Evolutionary conservation across 2,329 filamentous ascomycete species (phyloP), one percentile per base, ranked within the genome.

Genomic region (Didymella glomerata): DNA sequence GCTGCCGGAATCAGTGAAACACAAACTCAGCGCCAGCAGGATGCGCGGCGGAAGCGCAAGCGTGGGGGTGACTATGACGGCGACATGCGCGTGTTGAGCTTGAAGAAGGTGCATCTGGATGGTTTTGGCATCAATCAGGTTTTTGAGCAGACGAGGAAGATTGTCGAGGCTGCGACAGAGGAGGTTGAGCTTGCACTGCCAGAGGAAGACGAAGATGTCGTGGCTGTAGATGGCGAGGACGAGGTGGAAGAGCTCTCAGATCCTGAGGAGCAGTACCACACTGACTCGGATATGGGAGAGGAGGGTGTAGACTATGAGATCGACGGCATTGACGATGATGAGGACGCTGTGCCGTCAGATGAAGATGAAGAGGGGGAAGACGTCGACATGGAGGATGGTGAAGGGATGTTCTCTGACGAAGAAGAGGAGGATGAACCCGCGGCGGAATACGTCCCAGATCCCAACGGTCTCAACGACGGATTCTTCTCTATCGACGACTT

Each of bases 401-500:
- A 72, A 9, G 71, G 64, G n/a, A 64, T 72, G 0, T 71, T 73
- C 48, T 73, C 68, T 1, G 76, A 78, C 9, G 82, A 84, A 1
- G 82, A 84, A 1, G 78, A 78, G 2, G 69, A 71, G 11, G 68
- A 84, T 20, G 79, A 82, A 44, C 76, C 80, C 4, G 76, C 79
- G 1, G 84, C 84, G 48, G 84, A 85, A 38, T 89, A 89, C 60
- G 80, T 87, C 9, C 83, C 88, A 67, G 93, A 98, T 71, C 88
- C 88, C 4, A 84, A 95, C 72, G 92, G 93, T 7, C 86, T 99
- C 30, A 98, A 99, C 71, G 95, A 99, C 73, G 94, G 93, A 5
- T 99, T 99, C 81, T 99, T 99, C 80, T 96, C 92, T 16, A 94
- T 99, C 69, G 93, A 98, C 70, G 88, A 96, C 60, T 99, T 99